Evolutionary conservation across 2,329 filamentous ascomycete species (phyloP), one percentile per base, ranked within the genome.

Genomic region (Neophaeococcomyces aloes): DNA sequence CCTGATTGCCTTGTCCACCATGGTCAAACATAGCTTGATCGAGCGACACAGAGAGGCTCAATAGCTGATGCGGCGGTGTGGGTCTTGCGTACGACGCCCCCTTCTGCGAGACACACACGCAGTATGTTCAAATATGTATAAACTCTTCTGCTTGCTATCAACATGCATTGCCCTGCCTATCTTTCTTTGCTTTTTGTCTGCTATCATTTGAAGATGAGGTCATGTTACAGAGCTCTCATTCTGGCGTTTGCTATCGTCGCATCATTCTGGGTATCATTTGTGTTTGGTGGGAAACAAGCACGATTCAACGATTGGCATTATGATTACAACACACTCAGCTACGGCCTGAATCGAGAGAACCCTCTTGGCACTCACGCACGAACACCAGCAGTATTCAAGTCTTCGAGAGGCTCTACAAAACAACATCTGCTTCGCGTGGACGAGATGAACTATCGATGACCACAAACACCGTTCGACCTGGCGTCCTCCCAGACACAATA

Each of bases 261-360:
- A 11, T 42, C 39, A 2, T 42, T 34, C 21, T 42, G 39, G 39
- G 19, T 42, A 15, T 34, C 39, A 7, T 42, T 42, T 19, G 31
- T 35, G n/a, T 42, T 34, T 25, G 39, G 39, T 19, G 39, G 39
- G 6, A 25, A 35, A 8, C 39, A 42, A 42, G 19, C 39, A 27
- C 30, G 27, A 14, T 42, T 42, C 39, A 35, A 42, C 30, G 39
- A 42, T 21, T 42, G 39, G 39, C 39, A 42, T 25, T 42, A 42
- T 30, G 39, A 42, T 19, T 42, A 42, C 14, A 25, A 21, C 10
- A 25, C 34, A 13, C 30, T 42, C 30, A 42, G 39, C 13, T 42
- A 42, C 23, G 39, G 39, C 13, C 39, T 42, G 14, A 42, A 42
- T 42, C 39, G 39, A 29, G 30, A 30, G n/a, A 30, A 35, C 19